A percentile compares a stretch with the other conserved stretches of the same genome.
Evolutionary conservation across 2,329 filamentous ascomycete genomes (phyloP).

Genomic region (Fusarium praegraminearum): DNA sequence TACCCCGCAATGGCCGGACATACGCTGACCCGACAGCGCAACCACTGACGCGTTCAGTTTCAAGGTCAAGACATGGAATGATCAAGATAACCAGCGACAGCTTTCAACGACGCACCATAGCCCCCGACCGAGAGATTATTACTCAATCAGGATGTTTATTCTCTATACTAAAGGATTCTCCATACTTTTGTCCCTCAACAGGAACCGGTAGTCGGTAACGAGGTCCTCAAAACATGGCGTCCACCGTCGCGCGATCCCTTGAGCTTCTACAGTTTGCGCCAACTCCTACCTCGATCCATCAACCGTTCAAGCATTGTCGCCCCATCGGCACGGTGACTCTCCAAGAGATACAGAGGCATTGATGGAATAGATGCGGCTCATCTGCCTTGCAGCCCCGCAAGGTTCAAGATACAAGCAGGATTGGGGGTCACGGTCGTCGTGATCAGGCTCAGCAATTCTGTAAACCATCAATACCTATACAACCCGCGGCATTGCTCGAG

Average conservation of each 20-base stretch:
- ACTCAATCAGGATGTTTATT: neutral
- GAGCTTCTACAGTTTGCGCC: neutral
- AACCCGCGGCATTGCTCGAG: neutral
- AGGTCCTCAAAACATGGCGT: neutral
- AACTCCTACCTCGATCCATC: neutral
- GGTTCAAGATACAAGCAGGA: neutral
- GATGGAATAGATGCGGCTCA: neutral
- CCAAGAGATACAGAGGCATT: neutral
- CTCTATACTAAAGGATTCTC: rapidly evolving
- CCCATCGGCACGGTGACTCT: neutral
- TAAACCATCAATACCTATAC: neutral
- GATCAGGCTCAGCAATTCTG: neutral
- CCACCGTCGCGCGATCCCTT: neutral
- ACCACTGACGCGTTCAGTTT: neutral
- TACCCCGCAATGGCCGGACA: neutral
- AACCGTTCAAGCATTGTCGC: too few species aligned
- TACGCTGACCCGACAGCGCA: slow-evolving; percentile 6
- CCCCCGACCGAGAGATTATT: neutral
- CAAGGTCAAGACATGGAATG: neutral
- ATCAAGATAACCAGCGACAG: neutral
- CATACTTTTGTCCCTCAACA: neutral
- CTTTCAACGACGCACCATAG: neutral
- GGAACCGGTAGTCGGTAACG: rapidly evolving
- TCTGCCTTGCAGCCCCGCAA: neutral
- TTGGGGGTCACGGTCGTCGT: neutral